phyloP scores from a whole-genome alignment of 2,329 filamentous ascomycete species.

The Exophiala viscosa region DNA sequence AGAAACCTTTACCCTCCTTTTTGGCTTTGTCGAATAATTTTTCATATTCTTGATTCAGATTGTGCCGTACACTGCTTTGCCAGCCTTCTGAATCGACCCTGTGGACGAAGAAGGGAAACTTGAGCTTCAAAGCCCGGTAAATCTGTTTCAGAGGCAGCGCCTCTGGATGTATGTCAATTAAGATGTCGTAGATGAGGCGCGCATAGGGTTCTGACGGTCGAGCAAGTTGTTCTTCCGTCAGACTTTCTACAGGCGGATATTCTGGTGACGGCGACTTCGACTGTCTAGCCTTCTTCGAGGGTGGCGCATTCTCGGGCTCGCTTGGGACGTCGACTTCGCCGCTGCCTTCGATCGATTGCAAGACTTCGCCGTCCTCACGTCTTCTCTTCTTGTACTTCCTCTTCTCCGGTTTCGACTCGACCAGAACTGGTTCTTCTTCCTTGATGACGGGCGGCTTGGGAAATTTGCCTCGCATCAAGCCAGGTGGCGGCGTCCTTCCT shows the following conservation, averaged over 20 bases:
- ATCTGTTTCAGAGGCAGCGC: slow-evolving; percentile 64
- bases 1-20: slow-evolving; percentile 60
- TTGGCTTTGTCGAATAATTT: slow-evolving; percentile 57
- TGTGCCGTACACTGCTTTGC: slow-evolving; percentile 65
- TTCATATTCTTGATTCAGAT: slow-evolving; percentile 55
- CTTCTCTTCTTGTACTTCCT: slow-evolving; percentile 49
- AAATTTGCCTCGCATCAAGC: slow-evolving; percentile 31
- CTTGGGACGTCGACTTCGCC: slow-evolving; percentile 21
- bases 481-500: slow-evolving; percentile 41
- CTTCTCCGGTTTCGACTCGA: slow-evolving; percentile 42
- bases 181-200: slow-evolving; percentile 61
- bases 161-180: slow-evolving; percentile 47
- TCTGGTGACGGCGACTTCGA: slow-evolving; percentile 59
- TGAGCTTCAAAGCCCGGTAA: slow-evolving; percentile 60
- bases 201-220: slow-evolving; percentile 62
- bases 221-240: slow-evolving; percentile 60
- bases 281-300: slow-evolving; percentile 39
- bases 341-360: slow-evolving; percentile 41
- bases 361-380: slow-evolving; percentile 41
- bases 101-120: slow-evolving; percentile 60
- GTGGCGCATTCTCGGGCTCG: slow-evolving; percentile 21
- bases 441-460: slow-evolving; percentile 23
- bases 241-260: slow-evolving; percentile 56
- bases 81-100: slow-evolving; percentile 62
- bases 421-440: slow-evolving; percentile 35